Base-by-base conservation (phyloP, 768 basidiomycete genomes). In the Myochromella boudieri region DNA sequence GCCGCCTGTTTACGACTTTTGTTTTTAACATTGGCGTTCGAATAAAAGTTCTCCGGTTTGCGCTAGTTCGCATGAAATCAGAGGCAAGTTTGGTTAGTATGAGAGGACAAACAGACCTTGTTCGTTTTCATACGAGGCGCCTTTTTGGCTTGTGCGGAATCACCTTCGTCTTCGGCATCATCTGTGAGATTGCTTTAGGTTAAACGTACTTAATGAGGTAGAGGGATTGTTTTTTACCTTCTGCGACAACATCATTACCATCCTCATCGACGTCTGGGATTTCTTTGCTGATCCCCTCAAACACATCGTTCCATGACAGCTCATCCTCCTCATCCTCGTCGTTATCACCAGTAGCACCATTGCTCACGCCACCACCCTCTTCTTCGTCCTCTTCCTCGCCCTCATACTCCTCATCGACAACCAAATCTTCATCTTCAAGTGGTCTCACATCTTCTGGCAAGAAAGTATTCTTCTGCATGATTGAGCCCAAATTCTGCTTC, bases 1-100 rank as follows among this genome's bases (percentile, higher is more conserved):
- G 78, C 74, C 17, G 81, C 75, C 58, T 85, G 87, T 37, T 68
- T 67, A 26, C 88, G 81, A 53, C 81, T 90, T 65, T 87, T 91
- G 67, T 91, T 92, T 74, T 93, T 93, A 53, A 93, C 89, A 53
- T 93, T 93, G 4, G 87, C 80, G 31, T 63, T 76, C 3, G 84
- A 80, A 71, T 91, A 97, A 71, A 93, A 97, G 70, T 98, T 97
- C 46, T 77, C 75, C 8, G 90, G 81, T 68, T 90, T 93, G 72
- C 84, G 86, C 92, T 91, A 60, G n/a, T 17, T 15, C 51, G 38
- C 44, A 15, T 3, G 58, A 22, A 24, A 32, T 44, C 44, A 46
- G 45, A 36, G 20, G n/a, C 36, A 17, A 43, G 45, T 18, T 50
- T 17, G 24, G 10, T 11, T 25, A 29, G n/a, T 11, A 28, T 14